These are phyloP conservation scores for Chaetoceros muelleri DNA, from an alignment of 108 stramenopile species.

Conservation along the genomic window DNA sequence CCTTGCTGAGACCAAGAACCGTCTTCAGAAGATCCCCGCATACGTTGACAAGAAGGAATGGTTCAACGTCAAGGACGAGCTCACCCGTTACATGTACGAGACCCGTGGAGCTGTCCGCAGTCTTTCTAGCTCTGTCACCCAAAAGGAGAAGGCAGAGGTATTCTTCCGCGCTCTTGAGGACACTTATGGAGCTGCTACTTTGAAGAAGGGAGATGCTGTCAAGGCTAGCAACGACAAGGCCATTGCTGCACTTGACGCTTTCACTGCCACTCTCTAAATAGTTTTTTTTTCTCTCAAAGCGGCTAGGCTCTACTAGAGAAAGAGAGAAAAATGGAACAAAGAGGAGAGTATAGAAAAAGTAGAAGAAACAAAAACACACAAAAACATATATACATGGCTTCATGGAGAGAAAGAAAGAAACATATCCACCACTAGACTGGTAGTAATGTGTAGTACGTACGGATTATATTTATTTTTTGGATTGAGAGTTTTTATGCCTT, in stretches of 20 bases:
- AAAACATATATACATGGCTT: too few relatives aligned
- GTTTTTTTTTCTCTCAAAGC: too few relatives aligned
- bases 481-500: too few relatives aligned
- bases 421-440: too few relatives aligned
- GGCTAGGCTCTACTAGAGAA: too few relatives aligned
- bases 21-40: conserved; percentile 46
- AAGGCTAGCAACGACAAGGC: conserved; percentile 36
- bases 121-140: conserved; percentile 49
- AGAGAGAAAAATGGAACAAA: too few relatives aligned
- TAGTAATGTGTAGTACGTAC: too few relatives aligned
- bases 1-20: conserved; percentile 63
- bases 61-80: conserved; percentile 77
- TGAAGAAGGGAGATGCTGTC: conserved; percentile 51
- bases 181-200: conserved; percentile 35
- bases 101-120: conserved; percentile 70
- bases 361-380: too few relatives aligned
- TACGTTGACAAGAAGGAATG: conserved; percentile 75
- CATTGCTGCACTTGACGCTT: conserved; percentile 29
- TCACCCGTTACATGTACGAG: conserved; percentile 87
- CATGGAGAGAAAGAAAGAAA: too few relatives aligned
- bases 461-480: too few relatives aligned
- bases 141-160: conserved; percentile 51
- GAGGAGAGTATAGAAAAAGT: too few relatives aligned
- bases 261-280: conserved; percentile 39
- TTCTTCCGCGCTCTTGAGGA: conserved; percentile 79